Conservation (phyloP, 768 basidiomycete genomes). For the Tremella yokohamensis region DNA sequence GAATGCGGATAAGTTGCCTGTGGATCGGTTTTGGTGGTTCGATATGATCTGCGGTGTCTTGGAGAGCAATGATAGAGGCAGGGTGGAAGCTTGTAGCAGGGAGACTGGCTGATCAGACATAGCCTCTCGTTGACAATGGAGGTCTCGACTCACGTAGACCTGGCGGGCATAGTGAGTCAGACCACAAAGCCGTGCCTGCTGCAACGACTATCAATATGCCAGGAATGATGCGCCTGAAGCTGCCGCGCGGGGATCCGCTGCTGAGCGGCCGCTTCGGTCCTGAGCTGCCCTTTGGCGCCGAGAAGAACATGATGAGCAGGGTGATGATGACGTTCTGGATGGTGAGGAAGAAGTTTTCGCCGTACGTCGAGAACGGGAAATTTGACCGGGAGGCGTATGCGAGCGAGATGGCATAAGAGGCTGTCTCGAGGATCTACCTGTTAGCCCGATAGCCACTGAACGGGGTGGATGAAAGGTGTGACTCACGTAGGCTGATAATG, state of each 20-base stretch:
- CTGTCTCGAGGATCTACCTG: slow-evolving; percentile 68
- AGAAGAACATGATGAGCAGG: slow-evolving; percentile 72
- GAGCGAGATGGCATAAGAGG: slow-evolving; percentile 82
- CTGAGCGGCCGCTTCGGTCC: slow-evolving; percentile 12
- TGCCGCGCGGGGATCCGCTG: slow-evolving; percentile 14
- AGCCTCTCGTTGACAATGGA: not conserved
- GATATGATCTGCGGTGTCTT: slow-evolving; percentile 90
- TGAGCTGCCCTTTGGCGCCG: slow-evolving; percentile 14
- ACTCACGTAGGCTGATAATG: slow-evolving; percentile 70
- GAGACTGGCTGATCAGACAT: slow-evolving; percentile 54
- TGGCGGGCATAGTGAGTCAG: slow-evolving; percentile 36
- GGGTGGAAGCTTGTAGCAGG: slow-evolving; percentile 73
- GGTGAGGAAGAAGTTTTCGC: slow-evolving; percentile 92
- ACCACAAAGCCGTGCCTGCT: slow-evolving; percentile 33
- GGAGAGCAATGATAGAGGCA: slow-evolving; percentile 85
- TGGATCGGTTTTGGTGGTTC: slow-evolving; percentile 70
- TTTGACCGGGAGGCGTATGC: slow-evolving; percentile 77
- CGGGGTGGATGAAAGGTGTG: not conserved
- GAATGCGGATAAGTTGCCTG: slow-evolving; percentile 90
- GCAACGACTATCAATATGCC: slow-evolving; percentile 23
- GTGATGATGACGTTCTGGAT: slow-evolving; percentile 85
- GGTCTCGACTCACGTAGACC: slow-evolving; percentile 36
- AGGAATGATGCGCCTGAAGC: slow-evolving; percentile 29
- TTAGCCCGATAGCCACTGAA: slow-evolving; percentile 4
- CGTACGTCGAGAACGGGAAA: slow-evolving; percentile 96